Conservation (phyloP, 371 early-diverging fungal species). For the Mortierella sp. region DNA sequence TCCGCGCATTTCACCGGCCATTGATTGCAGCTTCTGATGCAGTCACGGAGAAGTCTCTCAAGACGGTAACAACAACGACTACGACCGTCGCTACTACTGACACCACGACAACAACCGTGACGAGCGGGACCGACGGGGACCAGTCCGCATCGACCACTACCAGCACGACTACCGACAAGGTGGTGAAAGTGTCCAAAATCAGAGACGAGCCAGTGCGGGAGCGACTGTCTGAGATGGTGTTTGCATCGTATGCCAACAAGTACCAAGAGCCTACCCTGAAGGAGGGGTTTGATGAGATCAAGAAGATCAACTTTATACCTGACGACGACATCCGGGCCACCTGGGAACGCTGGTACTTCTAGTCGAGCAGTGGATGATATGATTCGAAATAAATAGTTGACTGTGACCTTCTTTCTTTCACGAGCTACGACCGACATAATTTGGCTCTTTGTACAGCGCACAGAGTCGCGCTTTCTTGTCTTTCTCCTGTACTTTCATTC, state of each 20-base stretch:
- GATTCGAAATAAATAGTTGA: neutral
- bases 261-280: constrained; percentile 66
- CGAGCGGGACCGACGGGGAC: neutral
- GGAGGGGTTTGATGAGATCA: constrained; percentile 79
- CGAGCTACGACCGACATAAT: neutral
- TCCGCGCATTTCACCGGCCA: constrained; percentile 64
- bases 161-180: neutral
- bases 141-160: constrained; percentile 16
- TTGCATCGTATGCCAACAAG: constrained; percentile 62
- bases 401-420: neutral
- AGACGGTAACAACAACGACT: neutral
- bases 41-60: constrained; percentile 13
- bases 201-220: constrained; percentile 55
- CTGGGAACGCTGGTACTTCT: constrained; percentile 58
- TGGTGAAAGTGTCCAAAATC: constrained; percentile 26
- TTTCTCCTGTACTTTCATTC: no score
- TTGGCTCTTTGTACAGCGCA: neutral
- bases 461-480: neutral
- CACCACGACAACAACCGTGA: constrained; percentile 8
- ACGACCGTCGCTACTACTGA: constrained; percentile 5
- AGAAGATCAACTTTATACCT: constrained; percentile 75
- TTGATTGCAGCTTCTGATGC: constrained; percentile 28
- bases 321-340: constrained; percentile 59
- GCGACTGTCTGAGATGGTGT: constrained; percentile 71
- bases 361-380: neutral